These are phyloP conservation scores for Nicotiana knightiana DNA, from an alignment of 257 asterid genomes.

Conservation along the genomic window DNA sequence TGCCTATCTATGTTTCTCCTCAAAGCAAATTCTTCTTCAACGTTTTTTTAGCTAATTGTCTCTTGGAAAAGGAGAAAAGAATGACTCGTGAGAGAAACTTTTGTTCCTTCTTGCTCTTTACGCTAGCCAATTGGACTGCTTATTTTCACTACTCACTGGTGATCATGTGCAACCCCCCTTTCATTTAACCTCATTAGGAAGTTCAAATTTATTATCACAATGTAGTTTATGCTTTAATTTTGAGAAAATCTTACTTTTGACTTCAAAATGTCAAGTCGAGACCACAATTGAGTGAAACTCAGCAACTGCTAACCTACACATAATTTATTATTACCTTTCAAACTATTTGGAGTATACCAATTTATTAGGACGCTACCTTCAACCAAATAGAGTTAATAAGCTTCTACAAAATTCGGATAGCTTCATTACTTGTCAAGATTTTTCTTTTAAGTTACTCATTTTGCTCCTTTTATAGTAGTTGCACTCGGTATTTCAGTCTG, in stretches of 20 bases:
- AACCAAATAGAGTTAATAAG: neutral
- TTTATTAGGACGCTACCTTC: neutral
- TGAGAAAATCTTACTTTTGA: too few species aligned
- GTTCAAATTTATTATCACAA: too few species aligned
- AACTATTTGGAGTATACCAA: neutral
- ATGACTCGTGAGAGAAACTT: neutral
- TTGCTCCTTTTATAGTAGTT: neutral
- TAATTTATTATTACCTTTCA: neutral
- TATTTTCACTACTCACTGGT: too few species aligned
- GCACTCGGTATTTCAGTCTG: neutral
- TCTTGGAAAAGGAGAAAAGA: neutral
- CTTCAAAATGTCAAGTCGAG: neutral
- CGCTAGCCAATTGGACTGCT: neutral
- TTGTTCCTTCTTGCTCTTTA: neutral
- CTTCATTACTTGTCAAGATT: neutral
- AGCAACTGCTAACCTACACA: neutral
- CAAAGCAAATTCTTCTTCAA: neutral
- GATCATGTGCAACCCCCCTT: too few species aligned
- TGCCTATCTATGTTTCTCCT: constrained; percentile 5
- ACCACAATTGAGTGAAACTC: neutral
- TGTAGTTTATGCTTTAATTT: too few species aligned
- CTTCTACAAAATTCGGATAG: neutral
- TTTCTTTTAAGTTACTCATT: neutral
- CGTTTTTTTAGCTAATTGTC: neutral
- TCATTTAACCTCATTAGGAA: too few species aligned